Evolutionary conservation across 2,329 filamentous ascomycete genomes (phyloP), one percentile per base, ranked within the genome.

Genomic region (Botrytis medusae): DNA sequence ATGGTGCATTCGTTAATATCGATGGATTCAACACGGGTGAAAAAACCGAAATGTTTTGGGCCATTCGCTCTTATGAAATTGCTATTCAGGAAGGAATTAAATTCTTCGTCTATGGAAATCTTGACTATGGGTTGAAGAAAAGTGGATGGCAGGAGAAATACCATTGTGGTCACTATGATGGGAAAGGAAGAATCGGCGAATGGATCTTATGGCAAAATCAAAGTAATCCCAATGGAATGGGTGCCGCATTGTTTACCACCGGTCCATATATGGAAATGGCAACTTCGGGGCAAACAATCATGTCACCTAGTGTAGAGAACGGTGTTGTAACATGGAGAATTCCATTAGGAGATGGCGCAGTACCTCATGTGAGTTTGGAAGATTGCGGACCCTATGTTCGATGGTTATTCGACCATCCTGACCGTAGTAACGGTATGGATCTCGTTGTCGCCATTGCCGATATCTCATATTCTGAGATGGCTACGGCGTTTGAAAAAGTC

Each of bases 11-110:
- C 75, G 80, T 88, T 65, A 88, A 88, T 77, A 84, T 87, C 60
- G 86, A 88, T 75, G 85, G 86, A 22, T 87, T 87, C 78, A 87
- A 86, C 74, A 80, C 81, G 37, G 87, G 86, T 48, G 86, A 87
- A 78, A 87, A 87, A 76, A 82, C 82, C 0, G 86, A 88, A 77
- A 83, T 83, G 2, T 88, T 82, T 77, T 88, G 83, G 84, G 79
- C 82, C 9, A 81, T 86, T 65, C 80, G 85, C 59, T 75, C 81
- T 71, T 83, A 85, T 78, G 80, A 84, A 75, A 74, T 84, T 57
- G 81, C 82, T 8, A 80, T 86, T 72, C 85, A 85, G 74, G 81
- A 84, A 34, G 80, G 83, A 22, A 76, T 85, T 72, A 77, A 82
- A 78, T 82, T 84, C 77, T 84, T 85, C 76, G 81, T 84, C 4